Conservation (phyloP, 192 early-diverging fungal genomes). For the Helicostylum pulchrum region DNA sequence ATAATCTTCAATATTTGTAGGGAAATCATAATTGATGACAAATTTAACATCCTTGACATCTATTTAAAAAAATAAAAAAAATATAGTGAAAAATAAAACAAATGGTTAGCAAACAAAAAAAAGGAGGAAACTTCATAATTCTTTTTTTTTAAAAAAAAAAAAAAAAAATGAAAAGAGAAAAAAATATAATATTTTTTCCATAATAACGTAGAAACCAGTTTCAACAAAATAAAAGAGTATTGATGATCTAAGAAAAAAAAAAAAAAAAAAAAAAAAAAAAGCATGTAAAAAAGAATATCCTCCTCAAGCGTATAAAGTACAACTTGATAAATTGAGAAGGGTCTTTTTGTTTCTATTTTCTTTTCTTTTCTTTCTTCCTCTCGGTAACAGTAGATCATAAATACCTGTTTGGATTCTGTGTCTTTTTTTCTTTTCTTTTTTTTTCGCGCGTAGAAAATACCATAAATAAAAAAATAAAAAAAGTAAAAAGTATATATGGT, state of each 20-base stretch:
- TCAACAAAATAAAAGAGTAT: too few species aligned
- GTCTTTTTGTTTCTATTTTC: not conserved
- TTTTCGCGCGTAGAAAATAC: not conserved
- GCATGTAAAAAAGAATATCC: conserved; percentile 10
- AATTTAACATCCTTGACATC: conserved; percentile 94
- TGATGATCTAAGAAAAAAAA: too few species aligned
- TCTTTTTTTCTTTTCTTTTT: not conserved
- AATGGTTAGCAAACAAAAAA: too few species aligned
- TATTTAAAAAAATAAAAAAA: conserved; percentile 23
- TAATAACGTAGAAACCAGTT: not conserved
- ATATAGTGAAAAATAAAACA: not conserved
- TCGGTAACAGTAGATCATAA: not conserved
- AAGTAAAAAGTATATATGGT: not conserved
- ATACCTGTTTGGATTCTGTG: too few species aligned
- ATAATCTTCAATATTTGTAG: conserved; percentile 87
- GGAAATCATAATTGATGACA: conserved; percentile 97
- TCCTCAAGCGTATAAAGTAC: conserved; percentile 12
- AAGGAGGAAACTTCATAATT: too few species aligned
- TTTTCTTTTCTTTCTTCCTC: not conserved
- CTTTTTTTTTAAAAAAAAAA: conserved; percentile 25
- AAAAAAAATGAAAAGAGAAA: conserved; percentile 12
- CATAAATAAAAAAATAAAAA: not conserved
- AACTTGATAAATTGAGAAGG: not conserved
- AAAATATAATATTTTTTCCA: not conserved
- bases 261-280: too few species aligned